Evolutionary conservation across 2,329 filamentous ascomycete species (phyloP).

Genomic region (Aspergillus jensenii): DNA sequence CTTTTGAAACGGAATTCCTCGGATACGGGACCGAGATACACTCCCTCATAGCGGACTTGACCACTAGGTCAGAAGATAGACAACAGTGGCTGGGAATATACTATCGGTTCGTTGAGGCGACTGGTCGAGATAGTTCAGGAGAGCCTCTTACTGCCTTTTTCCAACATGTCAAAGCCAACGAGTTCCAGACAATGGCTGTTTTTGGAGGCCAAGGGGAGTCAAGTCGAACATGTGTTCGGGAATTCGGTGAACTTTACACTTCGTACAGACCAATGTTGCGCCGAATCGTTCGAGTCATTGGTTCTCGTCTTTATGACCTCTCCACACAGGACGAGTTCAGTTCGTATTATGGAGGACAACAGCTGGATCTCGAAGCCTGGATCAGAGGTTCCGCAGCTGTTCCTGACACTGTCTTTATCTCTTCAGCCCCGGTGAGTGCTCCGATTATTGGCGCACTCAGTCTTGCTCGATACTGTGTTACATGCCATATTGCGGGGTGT

Average conservation of each 20-base stretch:
- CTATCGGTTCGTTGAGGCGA: slow-evolving; percentile 11
- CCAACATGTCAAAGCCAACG: slow-evolving; percentile 10
- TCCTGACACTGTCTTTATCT: slow-evolving; percentile 33
- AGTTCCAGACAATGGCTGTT: slow-evolving; percentile 14
- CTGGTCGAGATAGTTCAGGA: background rate
- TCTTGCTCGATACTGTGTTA: slow-evolving; percentile 31
- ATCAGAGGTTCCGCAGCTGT: slow-evolving; percentile 23
- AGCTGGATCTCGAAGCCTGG: slow-evolving; percentile 18
- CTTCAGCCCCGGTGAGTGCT: slow-evolving; percentile 40
- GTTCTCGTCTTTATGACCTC: slow-evolving; percentile 5
- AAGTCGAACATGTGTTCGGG: slow-evolving; percentile 17
- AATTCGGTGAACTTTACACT: slow-evolving; percentile 15
- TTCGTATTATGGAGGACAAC: slow-evolving; percentile 7
- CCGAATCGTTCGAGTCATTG: slow-evolving; percentile 9
- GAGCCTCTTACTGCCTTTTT: slow-evolving; percentile 11
- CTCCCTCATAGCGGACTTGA: slow-evolving; percentile 6
- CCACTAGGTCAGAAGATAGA: background rate
- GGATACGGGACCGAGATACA: slow-evolving; percentile 14
- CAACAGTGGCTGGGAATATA: slow-evolving; percentile 14
- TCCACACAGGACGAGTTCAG: slow-evolving; percentile 9
- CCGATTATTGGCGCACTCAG: slow-evolving; percentile 39
- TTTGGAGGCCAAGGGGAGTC: slow-evolving; percentile 23
- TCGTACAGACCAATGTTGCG: slow-evolving; percentile 18
- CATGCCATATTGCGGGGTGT: slow-evolving; percentile 27
- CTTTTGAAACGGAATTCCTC: slow-evolving; percentile 16